Evolutionary conservation across 164 flowering plant genomes (phyloP), one percentile per base, ranked within the genome.

Genomic region (Euptelea pleiosperma): DNA sequence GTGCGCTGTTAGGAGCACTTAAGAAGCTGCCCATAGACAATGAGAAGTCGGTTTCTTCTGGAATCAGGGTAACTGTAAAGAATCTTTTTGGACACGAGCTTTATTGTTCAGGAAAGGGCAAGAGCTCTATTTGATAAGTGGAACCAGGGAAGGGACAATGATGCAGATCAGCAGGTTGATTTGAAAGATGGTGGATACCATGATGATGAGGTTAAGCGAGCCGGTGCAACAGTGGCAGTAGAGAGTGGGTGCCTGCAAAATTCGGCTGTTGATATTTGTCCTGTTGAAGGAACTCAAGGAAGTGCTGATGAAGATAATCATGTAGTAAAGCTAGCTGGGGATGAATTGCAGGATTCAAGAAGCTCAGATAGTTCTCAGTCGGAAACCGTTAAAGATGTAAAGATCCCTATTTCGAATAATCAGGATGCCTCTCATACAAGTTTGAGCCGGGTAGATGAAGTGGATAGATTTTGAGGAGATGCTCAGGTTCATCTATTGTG

Each of bases 91-190:
- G 59, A 41, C 84, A 83, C 66, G 57, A 82, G 79, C 70, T 52
- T 74, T 35, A 76, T 37, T 55, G 73, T 89, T 63, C 85, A 79
- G 76, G 82, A 83, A 37, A 77, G 40, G 62, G 95, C 92, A 40
- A 78, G 66, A 57, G 55, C 55, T 26, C 54, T 88, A 29, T 58
- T 70, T 66, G 84, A 78, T 49, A 65, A 75, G 58, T 91, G 88
- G 95, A 73, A 67, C 36, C 67, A 50, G 37, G 66, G 55, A 19
- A 47, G 19, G 25, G 72, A 61, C 8, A 18, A 58, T 42, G 69
- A 68, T 60, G 24, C 28, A 28, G 51, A 47, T 64, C 19, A 34
- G 14, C 57, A 35, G 46, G 64, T 72, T 58, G 54, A 33, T 50
- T 73, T 66, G 60, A 58, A 65, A 31, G 45, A 26, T 44, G 68